A percentile compares a stretch with the other conserved stretches of the same genome.
phyloP scores from a whole-genome alignment of 768 basidiomycete genomes.

The Mycena floridula region DNA sequence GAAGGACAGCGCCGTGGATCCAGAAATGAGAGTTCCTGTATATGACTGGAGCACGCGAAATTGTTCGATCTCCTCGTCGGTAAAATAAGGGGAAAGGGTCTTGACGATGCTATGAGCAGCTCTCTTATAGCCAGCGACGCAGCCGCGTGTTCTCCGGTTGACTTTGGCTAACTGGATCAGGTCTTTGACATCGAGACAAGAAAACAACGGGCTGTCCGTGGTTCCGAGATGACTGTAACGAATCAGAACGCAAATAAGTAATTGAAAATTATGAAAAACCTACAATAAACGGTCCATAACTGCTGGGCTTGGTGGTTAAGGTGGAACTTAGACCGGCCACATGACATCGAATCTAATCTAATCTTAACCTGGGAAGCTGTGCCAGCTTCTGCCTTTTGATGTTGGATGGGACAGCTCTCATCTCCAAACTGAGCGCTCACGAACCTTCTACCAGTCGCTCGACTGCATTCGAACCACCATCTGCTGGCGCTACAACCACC shows the following conservation, averaged over 20 bases:
- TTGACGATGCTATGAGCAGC: not conserved
- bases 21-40: conserved; percentile 31
- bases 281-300: not conserved
- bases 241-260: not conserved
- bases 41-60: conserved; percentile 32
- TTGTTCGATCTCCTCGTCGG: not conserved
- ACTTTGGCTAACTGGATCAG: not conserved
- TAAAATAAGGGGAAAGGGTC: not conserved
- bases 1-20: conserved; percentile 34
- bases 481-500: no score
- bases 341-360: no score
- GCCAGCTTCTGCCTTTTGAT: no score
- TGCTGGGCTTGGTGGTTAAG: not conserved
- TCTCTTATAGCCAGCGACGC: not conserved
- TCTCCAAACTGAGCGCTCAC: no score
- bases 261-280: not conserved
- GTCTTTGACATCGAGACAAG: not conserved
- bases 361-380: no score
- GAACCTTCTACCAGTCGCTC: no score
- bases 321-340: no score
- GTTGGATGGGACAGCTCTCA: no score
- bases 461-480: no score
- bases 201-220: not conserved
- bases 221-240: not conserved
- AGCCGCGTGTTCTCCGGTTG: not conserved